Evolutionary conservation across 495 filamentous ascomycete genomes (phyloP).

Genomic region (Penicillium verhagenii): DNA sequence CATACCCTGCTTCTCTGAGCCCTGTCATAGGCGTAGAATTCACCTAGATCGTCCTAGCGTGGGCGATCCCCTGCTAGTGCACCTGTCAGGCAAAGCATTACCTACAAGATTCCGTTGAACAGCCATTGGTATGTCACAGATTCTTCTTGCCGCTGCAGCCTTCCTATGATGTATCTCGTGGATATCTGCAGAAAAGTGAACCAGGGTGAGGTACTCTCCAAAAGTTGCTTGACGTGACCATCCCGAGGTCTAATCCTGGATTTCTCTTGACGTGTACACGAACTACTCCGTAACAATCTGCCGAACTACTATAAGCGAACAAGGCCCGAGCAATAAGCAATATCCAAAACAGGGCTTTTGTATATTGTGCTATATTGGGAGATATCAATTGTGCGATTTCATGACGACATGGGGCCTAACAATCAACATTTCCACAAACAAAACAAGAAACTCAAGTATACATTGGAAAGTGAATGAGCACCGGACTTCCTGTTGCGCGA

Average conservation of each 20-base stretch:
- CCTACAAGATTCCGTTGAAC: neutral
- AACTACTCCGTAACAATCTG: no score
- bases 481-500: neutral
- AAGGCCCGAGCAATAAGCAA: neutral
- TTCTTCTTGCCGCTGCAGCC: neutral
- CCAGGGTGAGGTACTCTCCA: neutral
- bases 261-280: no score
- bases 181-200: neutral
- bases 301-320: neutral
- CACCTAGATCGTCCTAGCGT: neutral
- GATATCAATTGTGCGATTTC: neutral
- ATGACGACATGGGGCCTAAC: neutral
- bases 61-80: neutral
- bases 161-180: neutral
- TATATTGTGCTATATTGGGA: neutral
- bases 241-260: no score
- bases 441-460: no score
- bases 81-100: constrained; percentile 2
- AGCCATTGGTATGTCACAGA: constrained; percentile 1
- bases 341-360: neutral
- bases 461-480: neutral
- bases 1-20: constrained; percentile 3
- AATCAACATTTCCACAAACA: no score
- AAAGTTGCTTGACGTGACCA: neutral
- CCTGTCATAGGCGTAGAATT: neutral